Base-by-base conservation (phyloP, 2,329 filamentous ascomycete species). In the Pseudocercospora ulei region DNA sequence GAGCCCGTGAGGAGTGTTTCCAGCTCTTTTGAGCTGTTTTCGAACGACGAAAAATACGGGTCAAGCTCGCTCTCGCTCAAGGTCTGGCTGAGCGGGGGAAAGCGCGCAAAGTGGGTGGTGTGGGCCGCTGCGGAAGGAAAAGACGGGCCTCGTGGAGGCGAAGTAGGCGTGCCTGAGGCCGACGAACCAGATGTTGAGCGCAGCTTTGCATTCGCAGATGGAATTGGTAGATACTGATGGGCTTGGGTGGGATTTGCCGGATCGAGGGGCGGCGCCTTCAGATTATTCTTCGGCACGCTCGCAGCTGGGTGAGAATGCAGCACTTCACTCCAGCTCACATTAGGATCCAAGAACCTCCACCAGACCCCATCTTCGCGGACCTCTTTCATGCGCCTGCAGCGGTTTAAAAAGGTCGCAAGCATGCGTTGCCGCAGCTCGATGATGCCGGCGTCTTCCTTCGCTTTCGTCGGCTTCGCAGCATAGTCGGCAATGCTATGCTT, bases 401-500 rank as follows among this genome's bases (percentile, higher is more conserved):
- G 74, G 56, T 98, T 98, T 34, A 98, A 62, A 54, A 98, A 98
- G 0, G 96, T 90, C 3, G 82, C 82, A 38, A 98, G 63, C 90
- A 98, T 98, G 54, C 90, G 82, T 68, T 96, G 96, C 43, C 90
- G 76, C 49, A 96, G 68, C 58, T 98, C 90, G 48, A 98, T 98
- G 29, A 96, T 98, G 44, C 88, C 83, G 41, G 86, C 80, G 59
- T 98, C 92, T 62, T 98, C 88, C 62, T 95, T 98, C 11, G 92
- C 92, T 56, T 88, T 95, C 23, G 90, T 98, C 1, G 92, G 90
- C 55, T 94, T 96, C 17, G 92, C 87, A 9, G 90, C 90, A 59
- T 98, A 98, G 62, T 98, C 90, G 45, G 88, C 88, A 81, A 98
- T 93, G 29, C 86, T 90, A 62, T 98, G 90, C 64, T 98, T 98